These are phyloP conservation scores for Erucastrum elatum DNA, from an alignment of 345 rosid genomes.

Conservation along the genomic window DNA sequence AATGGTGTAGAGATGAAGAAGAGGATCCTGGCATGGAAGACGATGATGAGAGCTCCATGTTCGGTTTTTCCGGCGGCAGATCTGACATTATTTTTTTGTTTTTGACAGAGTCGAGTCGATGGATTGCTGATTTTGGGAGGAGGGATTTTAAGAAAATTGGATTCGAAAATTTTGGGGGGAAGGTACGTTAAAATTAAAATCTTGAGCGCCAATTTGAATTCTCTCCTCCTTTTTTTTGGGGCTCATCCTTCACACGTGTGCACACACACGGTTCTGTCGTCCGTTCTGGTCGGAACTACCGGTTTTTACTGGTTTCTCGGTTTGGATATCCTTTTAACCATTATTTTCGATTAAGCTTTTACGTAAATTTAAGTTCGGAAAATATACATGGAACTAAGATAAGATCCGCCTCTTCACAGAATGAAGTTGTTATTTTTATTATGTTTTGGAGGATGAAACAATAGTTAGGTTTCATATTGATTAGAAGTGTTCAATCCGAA, in stretches of 20 bases:
- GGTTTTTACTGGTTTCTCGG: conserved; percentile 14
- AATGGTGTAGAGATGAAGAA: conserved; percentile 52
- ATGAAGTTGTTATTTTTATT: no score
- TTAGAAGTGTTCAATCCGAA: no score
- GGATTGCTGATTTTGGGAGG: conserved; percentile 1
- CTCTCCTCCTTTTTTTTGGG: conserved; percentile 6
- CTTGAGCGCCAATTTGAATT: conserved; percentile 39
- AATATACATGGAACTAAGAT: no score
- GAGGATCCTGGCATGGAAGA: conserved; percentile 48
- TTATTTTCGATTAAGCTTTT: not conserved
- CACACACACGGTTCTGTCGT: conserved; percentile 14
- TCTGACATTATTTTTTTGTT: conserved; percentile 29
- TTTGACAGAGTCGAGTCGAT: not conserved
- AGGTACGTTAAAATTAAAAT: conserved; percentile 25
- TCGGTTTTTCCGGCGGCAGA: conserved; percentile 26
- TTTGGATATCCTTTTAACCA: not conserved
- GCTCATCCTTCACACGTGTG: not conserved
- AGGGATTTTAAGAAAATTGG: conserved; percentile 26
- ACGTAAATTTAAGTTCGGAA: not conserved
- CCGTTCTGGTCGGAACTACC: conserved; percentile 10
- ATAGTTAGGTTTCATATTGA: no score
- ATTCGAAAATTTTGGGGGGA: conserved; percentile 11
- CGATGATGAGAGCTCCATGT: conserved; percentile 33
- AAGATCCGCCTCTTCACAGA: no score
- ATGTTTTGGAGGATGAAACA: no score